Percentiles rank a stretch among this genome's conserved stretches.
phyloP scores from a whole-genome alignment of 768 basidiomycete species.

The Calvatia gigantea region DNA sequence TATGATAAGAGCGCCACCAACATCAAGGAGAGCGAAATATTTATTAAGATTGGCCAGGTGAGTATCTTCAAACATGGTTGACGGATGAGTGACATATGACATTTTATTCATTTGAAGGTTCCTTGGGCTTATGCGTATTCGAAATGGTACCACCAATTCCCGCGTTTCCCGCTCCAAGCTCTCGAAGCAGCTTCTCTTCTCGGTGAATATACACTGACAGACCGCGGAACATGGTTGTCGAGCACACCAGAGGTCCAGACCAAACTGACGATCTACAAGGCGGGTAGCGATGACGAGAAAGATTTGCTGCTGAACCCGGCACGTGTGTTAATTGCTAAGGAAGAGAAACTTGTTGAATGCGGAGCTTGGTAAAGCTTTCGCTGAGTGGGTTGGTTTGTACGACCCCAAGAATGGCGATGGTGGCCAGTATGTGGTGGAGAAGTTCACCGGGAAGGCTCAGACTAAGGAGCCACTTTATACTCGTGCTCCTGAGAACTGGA shows the following conservation, averaged over 20 bases:
- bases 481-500: constrained; percentile 20
- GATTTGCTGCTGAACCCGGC: constrained; percentile 49
- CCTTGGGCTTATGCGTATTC: constrained; percentile 53
- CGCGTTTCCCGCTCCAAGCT: constrained; percentile 47
- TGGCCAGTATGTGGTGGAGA: constrained; percentile 39
- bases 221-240: constrained; percentile 48
- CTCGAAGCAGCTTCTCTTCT: constrained; percentile 43
- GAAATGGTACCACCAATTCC: constrained; percentile 59
- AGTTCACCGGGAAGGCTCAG: constrained; percentile 31
- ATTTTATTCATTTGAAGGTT: constrained; percentile 36
- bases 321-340: constrained; percentile 35
- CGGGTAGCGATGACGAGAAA: constrained; percentile 34
- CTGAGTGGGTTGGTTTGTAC: constrained; percentile 37
- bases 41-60: constrained; percentile 48
- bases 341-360: constrained; percentile 21
- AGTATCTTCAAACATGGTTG: constrained; percentile 4
- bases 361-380: constrained; percentile 33
- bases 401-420: constrained; percentile 23
- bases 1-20: constrained; percentile 60
- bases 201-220: constrained; percentile 51
- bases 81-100: not conserved
- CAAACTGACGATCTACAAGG: constrained; percentile 34
- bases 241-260: constrained; percentile 29
- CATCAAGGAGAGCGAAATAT: constrained; percentile 51
- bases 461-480: constrained; percentile 25